Percentiles rank a stretch among this genome's conserved stretches.
Conservation (phyloP, 1,284 basidiomycete genomes). For the Pyrrhoderma lamaoense region DNA sequence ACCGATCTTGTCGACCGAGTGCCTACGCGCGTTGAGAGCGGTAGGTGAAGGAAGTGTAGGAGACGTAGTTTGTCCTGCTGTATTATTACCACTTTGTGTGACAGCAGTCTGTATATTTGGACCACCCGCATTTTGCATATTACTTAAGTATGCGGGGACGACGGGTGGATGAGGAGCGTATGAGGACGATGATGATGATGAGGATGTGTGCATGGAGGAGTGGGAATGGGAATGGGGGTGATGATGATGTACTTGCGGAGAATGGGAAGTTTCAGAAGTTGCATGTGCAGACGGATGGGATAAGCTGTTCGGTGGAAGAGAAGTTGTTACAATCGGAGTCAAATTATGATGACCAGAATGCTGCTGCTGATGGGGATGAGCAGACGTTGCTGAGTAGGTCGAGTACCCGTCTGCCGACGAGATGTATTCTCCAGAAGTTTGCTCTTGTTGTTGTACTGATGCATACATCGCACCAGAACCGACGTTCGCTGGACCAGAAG, state of each 20-base stretch:
- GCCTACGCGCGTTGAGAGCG: conserved; percentile 7
- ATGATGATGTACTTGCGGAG: neutral
- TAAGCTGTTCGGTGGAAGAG: neutral
- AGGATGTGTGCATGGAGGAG: neutral
- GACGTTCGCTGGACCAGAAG: neutral
- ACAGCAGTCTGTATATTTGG: too few relatives aligned
- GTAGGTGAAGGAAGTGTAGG: conserved; percentile 7
- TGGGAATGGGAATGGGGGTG: neutral
- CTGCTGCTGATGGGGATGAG: too few relatives aligned
- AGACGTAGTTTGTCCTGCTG: too few relatives aligned
- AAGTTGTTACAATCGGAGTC: neutral
- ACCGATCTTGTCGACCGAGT: conserved; percentile 26
- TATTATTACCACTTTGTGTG: too few relatives aligned
- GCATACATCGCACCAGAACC: neutral
- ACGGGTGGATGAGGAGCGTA: too few relatives aligned
- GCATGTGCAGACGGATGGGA: neutral
- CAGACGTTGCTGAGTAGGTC: neutral
- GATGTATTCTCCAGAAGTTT: neutral
- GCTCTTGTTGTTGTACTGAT: neutral
- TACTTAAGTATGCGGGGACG: too few relatives aligned
- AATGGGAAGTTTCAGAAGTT: too few relatives aligned
- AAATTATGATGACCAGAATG: too few relatives aligned
- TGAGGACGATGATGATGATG: too few relatives aligned
- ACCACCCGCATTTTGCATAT: too few relatives aligned
- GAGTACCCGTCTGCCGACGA: neutral